phyloP scores from a whole-genome alignment of 140 eudicot genomes.

The Flaveria floridana region DNA sequence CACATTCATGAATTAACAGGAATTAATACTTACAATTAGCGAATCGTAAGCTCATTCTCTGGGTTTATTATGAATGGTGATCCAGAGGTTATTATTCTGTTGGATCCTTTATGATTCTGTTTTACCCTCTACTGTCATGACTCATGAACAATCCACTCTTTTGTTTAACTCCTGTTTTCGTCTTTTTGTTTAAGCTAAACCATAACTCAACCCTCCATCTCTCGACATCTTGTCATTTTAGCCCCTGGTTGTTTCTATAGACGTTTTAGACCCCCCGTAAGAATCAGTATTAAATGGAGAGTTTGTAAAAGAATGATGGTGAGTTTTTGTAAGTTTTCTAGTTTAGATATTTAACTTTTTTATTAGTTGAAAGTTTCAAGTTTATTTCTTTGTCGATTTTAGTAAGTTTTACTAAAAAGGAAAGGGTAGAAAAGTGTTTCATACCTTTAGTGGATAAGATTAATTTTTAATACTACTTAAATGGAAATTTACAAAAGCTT shows the following conservation, averaged over 20 bases:
- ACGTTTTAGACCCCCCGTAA: neutral
- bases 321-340: no score
- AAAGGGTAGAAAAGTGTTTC: neutral
- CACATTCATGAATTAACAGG: neutral
- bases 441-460: neutral
- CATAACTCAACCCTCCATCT: neutral
- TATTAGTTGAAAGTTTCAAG: neutral
- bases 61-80: constrained; percentile 1
- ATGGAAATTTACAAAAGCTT: neutral
- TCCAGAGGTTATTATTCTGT: constrained; percentile 9
- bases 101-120: constrained; percentile 9
- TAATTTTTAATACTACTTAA: neutral
- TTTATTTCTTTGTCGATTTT: no score
- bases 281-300: neutral
- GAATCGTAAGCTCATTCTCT: constrained; percentile 14
- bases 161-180: constrained; percentile 19
- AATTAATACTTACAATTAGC: neutral
- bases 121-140: constrained; percentile 15
- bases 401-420: neutral
- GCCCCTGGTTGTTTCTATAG: neutral
- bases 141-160: constrained; percentile 19
- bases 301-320: no score
- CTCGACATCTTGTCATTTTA: neutral
- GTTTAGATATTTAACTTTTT: neutral
- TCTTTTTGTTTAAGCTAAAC: constrained; percentile 13